These are phyloP conservation scores for Artemisia argyi DNA, from an alignment of 129 eudicot genomes.

Conservation along the genomic window DNA sequence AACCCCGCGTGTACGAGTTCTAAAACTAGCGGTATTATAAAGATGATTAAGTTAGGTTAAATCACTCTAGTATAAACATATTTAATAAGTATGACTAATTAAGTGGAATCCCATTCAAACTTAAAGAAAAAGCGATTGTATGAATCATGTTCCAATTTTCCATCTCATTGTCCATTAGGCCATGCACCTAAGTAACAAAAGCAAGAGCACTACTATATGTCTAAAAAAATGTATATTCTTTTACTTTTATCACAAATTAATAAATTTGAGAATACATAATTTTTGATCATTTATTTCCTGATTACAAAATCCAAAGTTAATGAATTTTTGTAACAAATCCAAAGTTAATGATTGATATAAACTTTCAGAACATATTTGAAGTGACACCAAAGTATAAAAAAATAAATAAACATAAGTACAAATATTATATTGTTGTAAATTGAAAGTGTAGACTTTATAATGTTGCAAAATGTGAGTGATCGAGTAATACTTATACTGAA, in stretches of 20 bases:
- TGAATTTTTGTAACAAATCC: no score
- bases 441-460: no score
- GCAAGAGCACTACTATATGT: slow-evolving; percentile 23
- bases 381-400: no score
- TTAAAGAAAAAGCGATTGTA: slow-evolving; percentile 18
- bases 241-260: background rate
- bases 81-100: background rate
- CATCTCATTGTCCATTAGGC: slow-evolving; percentile 28
- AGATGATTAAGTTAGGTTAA: background rate
- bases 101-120: slow-evolving; percentile 30
- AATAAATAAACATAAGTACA: no score
- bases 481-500: no score
- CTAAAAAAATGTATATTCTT: background rate
- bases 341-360: background rate
- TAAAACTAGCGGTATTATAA: no score
- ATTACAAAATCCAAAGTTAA: background rate
- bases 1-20: no score
- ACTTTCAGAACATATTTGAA: background rate
- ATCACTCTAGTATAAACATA: background rate
- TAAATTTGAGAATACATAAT: no score
- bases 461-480: no score
- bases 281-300: no score
- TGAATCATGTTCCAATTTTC: slow-evolving; percentile 26
- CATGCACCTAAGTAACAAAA: slow-evolving; percentile 26
- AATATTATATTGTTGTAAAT: no score